Percentiles rank a stretch among this genome's conserved stretches.
These are phyloP conservation scores for Aspergillus tamarii DNA, from an alignment of 2,329 filamentous ascomycete species.

Conservation along the genomic window DNA sequence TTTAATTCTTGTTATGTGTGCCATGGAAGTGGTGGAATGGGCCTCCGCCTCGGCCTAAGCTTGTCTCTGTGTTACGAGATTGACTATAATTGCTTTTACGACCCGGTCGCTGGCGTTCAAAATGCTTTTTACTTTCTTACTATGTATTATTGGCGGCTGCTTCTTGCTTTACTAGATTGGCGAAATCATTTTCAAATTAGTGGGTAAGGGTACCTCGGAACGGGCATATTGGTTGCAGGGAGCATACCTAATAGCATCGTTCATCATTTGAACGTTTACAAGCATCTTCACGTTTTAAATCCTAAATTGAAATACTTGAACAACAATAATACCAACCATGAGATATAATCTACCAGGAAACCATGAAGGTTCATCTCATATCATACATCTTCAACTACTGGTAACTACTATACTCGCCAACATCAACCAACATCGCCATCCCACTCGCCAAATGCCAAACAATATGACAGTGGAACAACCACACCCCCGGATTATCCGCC, in stretches of 20 bases:
- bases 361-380: not conserved
- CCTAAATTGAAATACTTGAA: not conserved
- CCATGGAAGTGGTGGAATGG: constrained; percentile 92
- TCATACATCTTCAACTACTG: not conserved
- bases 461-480: constrained; percentile 56
- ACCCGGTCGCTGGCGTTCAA: not conserved
- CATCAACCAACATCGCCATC: constrained; percentile 48
- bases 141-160: not conserved
- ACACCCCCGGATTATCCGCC: constrained; percentile 57
- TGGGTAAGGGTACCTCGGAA: not conserved
- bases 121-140: constrained; percentile 1
- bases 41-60: constrained; percentile 47
- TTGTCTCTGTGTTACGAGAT: not conserved
- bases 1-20: constrained; percentile 84
- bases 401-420: constrained; percentile 18
- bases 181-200: not conserved
- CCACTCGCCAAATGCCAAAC: constrained; percentile 55
- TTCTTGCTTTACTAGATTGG: not conserved
- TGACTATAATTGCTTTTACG: not conserved
- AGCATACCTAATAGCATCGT: not conserved
- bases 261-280: not conserved
- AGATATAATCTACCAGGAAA: not conserved
- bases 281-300: not conserved
- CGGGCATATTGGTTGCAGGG: not conserved
- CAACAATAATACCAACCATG: not conserved